Percentiles rank a stretch among this genome's conserved stretches.
These are phyloP conservation scores for Eragrostis curvula DNA, from an alignment of 176 grass and related monocot genomes.

Conservation along the genomic window DNA sequence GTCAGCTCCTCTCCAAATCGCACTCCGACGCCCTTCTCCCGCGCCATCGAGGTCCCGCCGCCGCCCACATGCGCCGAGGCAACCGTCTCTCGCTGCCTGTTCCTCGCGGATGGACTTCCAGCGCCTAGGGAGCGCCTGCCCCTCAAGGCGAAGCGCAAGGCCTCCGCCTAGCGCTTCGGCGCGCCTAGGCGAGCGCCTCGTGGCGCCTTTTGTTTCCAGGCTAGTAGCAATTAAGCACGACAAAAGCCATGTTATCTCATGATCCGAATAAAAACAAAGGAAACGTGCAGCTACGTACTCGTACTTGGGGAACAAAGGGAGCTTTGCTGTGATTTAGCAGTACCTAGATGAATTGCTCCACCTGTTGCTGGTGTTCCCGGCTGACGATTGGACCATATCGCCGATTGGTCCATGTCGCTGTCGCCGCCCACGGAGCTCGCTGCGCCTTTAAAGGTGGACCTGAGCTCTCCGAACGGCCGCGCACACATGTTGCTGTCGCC, in stretches of 20 bases:
- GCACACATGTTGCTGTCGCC: slow-evolving; percentile 41
- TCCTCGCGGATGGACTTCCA: no score
- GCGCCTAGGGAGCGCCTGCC: no score
- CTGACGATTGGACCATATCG: no score
- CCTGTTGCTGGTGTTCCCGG: slow-evolving; percentile 63
- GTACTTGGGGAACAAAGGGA: slow-evolving; percentile 9
- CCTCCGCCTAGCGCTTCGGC: no score
- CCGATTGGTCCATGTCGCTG: slow-evolving; percentile 67
- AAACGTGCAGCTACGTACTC: background rate
- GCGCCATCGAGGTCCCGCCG: no score
- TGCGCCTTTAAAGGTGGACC: slow-evolving; percentile 53
- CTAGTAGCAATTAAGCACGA: slow-evolving; percentile 17
- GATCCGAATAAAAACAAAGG: background rate
- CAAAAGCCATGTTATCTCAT: slow-evolving; percentile 17
- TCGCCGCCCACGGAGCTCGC: slow-evolving; percentile 53
- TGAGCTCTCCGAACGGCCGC: slow-evolving; percentile 41
- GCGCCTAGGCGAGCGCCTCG: no score
- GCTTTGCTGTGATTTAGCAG: slow-evolving; percentile 6
- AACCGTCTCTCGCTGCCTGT: no score
- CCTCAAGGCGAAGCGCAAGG: no score
- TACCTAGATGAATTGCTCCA: slow-evolving; percentile 97
- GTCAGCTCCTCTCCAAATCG: no score
- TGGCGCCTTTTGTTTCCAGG: no score
- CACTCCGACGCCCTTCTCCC: no score
- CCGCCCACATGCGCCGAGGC: no score